These are phyloP conservation scores for Grigorovia humatica DNA, from an alignment of 805 yeast species.

Conservation along the genomic window DNA sequence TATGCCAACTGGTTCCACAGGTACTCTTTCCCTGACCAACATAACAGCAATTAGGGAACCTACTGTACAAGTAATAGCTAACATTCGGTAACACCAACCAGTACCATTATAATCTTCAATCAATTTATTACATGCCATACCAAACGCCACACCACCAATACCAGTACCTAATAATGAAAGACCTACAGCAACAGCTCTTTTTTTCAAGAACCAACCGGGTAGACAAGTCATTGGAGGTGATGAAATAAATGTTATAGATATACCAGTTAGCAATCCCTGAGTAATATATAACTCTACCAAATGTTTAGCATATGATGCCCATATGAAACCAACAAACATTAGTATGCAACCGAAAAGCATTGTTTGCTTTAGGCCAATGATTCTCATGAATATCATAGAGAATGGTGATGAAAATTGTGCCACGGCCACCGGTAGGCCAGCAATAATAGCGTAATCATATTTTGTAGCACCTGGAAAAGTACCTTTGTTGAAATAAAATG, in stretches of 20 bases:
- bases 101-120: constrained; percentile 32
- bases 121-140: constrained; percentile 32
- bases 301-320: constrained; percentile 50
- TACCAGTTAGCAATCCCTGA: constrained; percentile 56
- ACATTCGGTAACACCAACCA: constrained; percentile 38
- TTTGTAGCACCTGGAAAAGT: constrained; percentile 45
- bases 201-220: constrained; percentile 63
- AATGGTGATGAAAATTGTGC: constrained; percentile 57
- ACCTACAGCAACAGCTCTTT: constrained; percentile 46
- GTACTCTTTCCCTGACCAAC: constrained; percentile 38
- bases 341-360: constrained; percentile 40
- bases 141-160: constrained; percentile 37
- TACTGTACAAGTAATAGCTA: constrained; percentile 33
- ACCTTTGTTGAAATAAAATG: constrained; percentile 42
- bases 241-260: constrained; percentile 40
- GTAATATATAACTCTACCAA: constrained; percentile 62
- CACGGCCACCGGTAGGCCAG: constrained; percentile 49
- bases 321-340: constrained; percentile 44
- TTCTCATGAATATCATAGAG: constrained; percentile 35
- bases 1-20: constrained; percentile 23
- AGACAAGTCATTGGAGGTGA: constrained; percentile 49
- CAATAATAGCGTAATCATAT: constrained; percentile 54
- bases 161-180: constrained; percentile 43
- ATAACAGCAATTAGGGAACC: constrained; percentile 31
- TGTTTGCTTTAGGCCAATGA: constrained; percentile 41